phyloP scores from a whole-genome alignment of 805 yeast species.

The Maudiozyma serrabonitensis region DNA sequence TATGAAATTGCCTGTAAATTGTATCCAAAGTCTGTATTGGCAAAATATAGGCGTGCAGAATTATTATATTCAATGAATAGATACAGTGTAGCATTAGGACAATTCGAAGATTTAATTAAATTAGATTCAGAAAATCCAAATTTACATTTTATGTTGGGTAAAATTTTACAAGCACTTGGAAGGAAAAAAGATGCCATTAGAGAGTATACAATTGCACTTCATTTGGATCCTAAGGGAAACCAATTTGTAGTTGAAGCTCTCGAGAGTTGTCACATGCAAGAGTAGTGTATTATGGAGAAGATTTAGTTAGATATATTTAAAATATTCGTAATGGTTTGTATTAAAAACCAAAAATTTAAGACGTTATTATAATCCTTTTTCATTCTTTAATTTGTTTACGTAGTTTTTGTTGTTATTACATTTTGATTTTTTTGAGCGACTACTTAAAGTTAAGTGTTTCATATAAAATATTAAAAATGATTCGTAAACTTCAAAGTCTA shows the following conservation, averaged over 20 bases:
- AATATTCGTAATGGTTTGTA: neutral
- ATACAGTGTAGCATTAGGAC: conserved; percentile 61
- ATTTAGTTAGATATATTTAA: neutral
- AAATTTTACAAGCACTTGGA: conserved; percentile 66
- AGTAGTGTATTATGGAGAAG: conserved; percentile 5
- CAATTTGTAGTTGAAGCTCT: conserved; percentile 79
- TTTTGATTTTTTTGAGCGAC: too few species aligned
- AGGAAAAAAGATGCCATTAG: conserved; percentile 70
- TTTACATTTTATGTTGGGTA: conserved; percentile 84
- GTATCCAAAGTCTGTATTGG: conserved; percentile 79
- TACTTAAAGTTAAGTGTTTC: too few species aligned
- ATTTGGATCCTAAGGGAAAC: conserved; percentile 86
- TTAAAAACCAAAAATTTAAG: neutral
- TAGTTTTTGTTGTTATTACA: too few species aligned
- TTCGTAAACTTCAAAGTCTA: too few species aligned
- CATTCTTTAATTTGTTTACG: too few species aligned
- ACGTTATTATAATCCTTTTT: too few species aligned
- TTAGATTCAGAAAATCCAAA: conserved; percentile 92
- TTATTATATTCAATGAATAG: conserved; percentile 60
- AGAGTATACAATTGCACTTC: conserved; percentile 81
- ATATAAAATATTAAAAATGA: too few species aligned
- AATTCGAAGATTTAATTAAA: conserved; percentile 60
- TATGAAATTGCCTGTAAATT: conserved; percentile 74
- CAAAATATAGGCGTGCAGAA: conserved; percentile 84
- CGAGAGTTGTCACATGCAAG: conserved; percentile 37